Base-by-base conservation (phyloP, 2,329 filamentous ascomycete species). In the Daldinia sp. region DNA sequence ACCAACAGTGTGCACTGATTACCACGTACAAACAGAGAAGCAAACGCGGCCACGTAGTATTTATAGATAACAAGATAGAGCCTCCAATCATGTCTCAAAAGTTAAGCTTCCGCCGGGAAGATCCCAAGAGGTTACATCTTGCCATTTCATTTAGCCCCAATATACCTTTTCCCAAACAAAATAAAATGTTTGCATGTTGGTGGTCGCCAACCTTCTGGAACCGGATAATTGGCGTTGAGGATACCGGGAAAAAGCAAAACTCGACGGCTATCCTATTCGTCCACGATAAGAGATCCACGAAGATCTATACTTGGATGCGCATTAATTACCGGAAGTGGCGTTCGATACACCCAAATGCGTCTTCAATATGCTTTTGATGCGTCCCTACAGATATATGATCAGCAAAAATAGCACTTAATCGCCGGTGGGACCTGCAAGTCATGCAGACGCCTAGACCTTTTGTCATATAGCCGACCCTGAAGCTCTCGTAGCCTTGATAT, bases 141-240 rank as follows among this genome's bases (percentile, higher is more conserved):
- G 10, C 35, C 35, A 19, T 58, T 13, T 32, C 30, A 61, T 61
- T 63, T 61, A 63, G 47, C 63, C 56, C 43, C n/a, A n/a, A n/a
- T n/a, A n/a, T n/a, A n/a, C n/a, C n/a, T n/a, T n/a, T n/a, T n/a
- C n/a, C n/a, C n/a, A n/a, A n/a, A n/a, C n/a, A n/a, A n/a, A n/a
- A n/a, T n/a, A n/a, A 21, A 43, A 35, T 35, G 37, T 53, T 45
- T 63, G 52, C 52, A 61, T n/a, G 9, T 35, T 37, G n/a, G 15
- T 19, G 27, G 17, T 32, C 27, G 32, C 37, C 21, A 45, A 41
- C 48, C 21, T 50, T 58, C 52, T 58, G 29, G 63, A 58, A 48
- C 56, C 41, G 48, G 56, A 17, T 58, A 49, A 62, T 58, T 55
- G 32, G 45, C 13, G n/a, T 50, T 29, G 32, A 50, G 25, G 9